These are phyloP conservation scores for Aquilaria yunnanensis DNA, from an alignment of 345 rosid genomes.

Conservation along the genomic window DNA sequence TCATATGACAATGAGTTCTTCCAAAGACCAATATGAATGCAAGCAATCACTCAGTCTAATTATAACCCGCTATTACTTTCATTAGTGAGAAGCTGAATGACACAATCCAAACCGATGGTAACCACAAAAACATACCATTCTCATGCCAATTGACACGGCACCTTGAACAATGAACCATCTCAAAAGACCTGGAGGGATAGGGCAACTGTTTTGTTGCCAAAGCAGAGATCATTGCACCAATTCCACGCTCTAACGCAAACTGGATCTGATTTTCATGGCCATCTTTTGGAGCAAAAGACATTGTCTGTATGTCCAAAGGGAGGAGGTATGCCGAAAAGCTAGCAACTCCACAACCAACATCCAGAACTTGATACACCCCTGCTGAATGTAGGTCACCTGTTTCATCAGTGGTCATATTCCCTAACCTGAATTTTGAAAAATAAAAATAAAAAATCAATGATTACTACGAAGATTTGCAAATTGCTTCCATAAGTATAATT, in stretches of 20 bases:
- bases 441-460: neutral
- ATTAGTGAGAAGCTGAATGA: too few relatives aligned
- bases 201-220: slow-evolving; percentile 82
- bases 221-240: slow-evolving; percentile 82
- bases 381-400: slow-evolving; percentile 79
- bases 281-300: slow-evolving; percentile 98
- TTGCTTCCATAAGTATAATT: neutral
- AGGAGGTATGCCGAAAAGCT: slow-evolving; percentile 95
- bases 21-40: too few relatives aligned
- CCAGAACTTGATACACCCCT: slow-evolving; percentile 83
- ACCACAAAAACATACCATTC: slow-evolving; percentile 51
- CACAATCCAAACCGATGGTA: too few relatives aligned
- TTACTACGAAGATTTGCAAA: neutral
- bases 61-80: too few relatives aligned
- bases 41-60: too few relatives aligned
- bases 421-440: slow-evolving; percentile 46
- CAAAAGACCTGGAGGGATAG: slow-evolving; percentile 83
- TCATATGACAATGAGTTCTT: too few relatives aligned
- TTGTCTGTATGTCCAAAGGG: slow-evolving; percentile 72
- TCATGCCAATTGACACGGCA: slow-evolving; percentile 97
- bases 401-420: slow-evolving; percentile 67
- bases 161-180: slow-evolving; percentile 97
- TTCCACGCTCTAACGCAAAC: slow-evolving; percentile 92
- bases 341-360: slow-evolving; percentile 98
- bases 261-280: slow-evolving; percentile 97